These are phyloP conservation scores for Rhizophagus sp. DNA, from an alignment of 192 early-diverging fungal genomes.

Conservation along the genomic window DNA sequence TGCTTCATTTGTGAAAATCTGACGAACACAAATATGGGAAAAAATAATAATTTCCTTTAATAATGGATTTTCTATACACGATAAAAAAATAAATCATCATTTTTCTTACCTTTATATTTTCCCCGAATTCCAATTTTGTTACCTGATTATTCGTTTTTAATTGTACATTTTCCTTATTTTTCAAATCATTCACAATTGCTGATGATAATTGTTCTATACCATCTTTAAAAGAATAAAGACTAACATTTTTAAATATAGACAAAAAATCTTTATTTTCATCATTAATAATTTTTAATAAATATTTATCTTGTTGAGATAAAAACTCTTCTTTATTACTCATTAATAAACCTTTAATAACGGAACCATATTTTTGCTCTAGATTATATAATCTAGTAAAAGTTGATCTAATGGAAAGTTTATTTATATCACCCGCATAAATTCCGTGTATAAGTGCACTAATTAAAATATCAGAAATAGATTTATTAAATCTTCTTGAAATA, in stretches of 20 bases:
- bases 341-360: constrained; percentile 52
- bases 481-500: constrained; percentile 75
- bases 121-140: constrained; percentile 40
- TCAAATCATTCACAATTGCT: constrained; percentile 55
- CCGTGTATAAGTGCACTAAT: constrained; percentile 90
- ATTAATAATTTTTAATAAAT: not conserved
- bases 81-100: not conserved
- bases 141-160: constrained; percentile 51
- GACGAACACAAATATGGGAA: not conserved
- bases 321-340: constrained; percentile 27
- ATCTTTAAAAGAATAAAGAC: constrained; percentile 81
- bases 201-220: constrained; percentile 75
- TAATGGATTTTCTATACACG: not conserved
- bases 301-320: constrained; percentile 5
- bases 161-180: constrained; percentile 54
- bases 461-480: constrained; percentile 73
- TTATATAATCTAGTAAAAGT: constrained; percentile 74
- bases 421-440: constrained; percentile 89
- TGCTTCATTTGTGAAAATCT: constrained; percentile 38
- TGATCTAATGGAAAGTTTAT: constrained; percentile 72
- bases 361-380: constrained; percentile 60
- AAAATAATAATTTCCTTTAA: not conserved
- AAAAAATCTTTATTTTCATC: constrained; percentile 18
- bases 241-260: constrained; percentile 53
- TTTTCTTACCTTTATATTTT: constrained; percentile 42